phyloP scores from a whole-genome alignment of 139 green algal species.

The Gonium pectorale region DNA sequence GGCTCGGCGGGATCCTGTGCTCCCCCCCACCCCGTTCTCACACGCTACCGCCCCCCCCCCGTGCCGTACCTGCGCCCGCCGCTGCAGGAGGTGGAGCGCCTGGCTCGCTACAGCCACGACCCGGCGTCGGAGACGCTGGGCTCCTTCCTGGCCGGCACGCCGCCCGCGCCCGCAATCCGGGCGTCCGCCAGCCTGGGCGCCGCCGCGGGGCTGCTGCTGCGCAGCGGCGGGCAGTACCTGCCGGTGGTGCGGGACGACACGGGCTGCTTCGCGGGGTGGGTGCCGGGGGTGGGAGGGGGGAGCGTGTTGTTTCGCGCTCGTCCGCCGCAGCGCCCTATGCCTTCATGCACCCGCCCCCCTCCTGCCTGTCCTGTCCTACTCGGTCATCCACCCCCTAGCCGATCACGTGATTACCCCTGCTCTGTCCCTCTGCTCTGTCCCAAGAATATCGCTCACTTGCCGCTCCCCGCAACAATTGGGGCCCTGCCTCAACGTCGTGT shows the following conservation, averaged over 20 bases:
- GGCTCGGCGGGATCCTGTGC: background rate
- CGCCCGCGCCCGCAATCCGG: background rate
- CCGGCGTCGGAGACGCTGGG: background rate
- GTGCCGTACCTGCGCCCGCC: background rate
- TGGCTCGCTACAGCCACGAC: conserved; percentile 4
- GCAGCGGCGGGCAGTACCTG: background rate
- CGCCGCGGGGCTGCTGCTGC: conserved; percentile 25
- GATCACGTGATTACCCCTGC: background rate
- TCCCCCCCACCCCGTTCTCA: background rate
- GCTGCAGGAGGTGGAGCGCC: conserved; percentile 4
- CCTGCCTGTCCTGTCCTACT: background rate
- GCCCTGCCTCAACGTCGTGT: background rate
- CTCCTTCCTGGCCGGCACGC: background rate
- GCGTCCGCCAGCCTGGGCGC: background rate
- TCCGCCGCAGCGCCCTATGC: background rate
- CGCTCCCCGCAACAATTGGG: background rate
- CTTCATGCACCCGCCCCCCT: too few species aligned
- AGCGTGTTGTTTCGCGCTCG: background rate
- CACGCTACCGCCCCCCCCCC: background rate
- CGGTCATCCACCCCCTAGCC: background rate
- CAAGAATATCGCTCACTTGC: too few species aligned
- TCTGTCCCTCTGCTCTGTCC: too few species aligned
- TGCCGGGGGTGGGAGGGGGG: background rate
- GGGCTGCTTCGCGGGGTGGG: background rate
- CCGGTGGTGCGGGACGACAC: background rate